Evolutionary conservation across 139 green algal genomes (phyloP), one percentile per base, ranked within the genome.

Genomic region (Chlorella sp.): DNA sequence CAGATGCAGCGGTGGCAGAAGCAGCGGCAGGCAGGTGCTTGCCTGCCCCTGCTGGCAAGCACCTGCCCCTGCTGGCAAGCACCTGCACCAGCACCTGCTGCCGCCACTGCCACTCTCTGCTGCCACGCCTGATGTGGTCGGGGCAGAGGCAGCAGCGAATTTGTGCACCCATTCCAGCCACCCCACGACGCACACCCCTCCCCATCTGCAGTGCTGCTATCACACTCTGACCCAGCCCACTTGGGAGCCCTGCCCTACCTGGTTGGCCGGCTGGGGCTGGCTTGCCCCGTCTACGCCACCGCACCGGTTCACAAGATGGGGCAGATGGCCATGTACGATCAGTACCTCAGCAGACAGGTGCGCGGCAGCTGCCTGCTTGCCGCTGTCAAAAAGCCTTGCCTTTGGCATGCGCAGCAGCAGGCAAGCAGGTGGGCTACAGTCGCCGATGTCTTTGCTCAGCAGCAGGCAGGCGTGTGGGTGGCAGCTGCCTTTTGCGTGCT

Each of bases 231-330:
- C 81, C 90, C 90, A 2, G 48, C 57, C 2, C 97, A 99, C 89
- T 39, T 98, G 60, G 97, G 97, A 0, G 97, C 96, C 0, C 92
- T 99, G 87, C 96, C 98, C 1, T 96, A 97, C 88, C 91, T 97
- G 30, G 88, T 97, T 32, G 92, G 90, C 15, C 86, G 80, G n/a
- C 37, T 42, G 24, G 76, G 76, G 66, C 81, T 85, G 32, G 3
- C 37, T 1, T 95, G 90, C 1, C 95, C 95, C 12, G 86, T 99
- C 2, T 99, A 97, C 86, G 92, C 88, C 77, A 99, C 97, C 22
- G 78, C 94, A 21, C 95, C 97, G 9, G 91, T 97, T 19, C 92
- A 95, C 36, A 95, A 95, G 76, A 97, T 99, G 95, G 97, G 96
- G 0, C 92, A 96, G 81, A 96, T 99, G 95, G 95, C 95, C 86